Evolutionary conservation across 306 rosid species (phyloP), one percentile per base, ranked within the genome.

Genomic region (Rosa lucieae): DNA sequence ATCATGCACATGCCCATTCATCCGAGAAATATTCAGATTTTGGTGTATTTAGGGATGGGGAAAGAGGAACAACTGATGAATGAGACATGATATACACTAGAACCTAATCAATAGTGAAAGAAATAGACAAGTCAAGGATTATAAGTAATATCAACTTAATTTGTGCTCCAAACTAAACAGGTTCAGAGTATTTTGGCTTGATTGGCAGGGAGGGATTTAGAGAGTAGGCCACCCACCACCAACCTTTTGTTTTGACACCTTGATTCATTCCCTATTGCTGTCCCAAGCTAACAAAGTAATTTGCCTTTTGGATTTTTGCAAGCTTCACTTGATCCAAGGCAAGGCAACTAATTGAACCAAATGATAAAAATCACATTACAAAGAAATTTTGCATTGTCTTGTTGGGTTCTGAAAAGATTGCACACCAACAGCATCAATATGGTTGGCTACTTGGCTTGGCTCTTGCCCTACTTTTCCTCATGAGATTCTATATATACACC

Each of bases 161-260:
- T 1, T 79, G 12, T 74, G 62, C 77, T 79, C 66, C 87, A 76
- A 83, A 81, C 23, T 59, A 23, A 59, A 82, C 71, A 42, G 69
- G 26, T 85, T 78, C 86, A 85, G 85, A 89, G 82, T 78, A 83
- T 74, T 81, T 81, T 84, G 85, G 89, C 86, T 85, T 88, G 88
- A 59, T 59, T 23, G 29, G 85, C 70, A 70, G 82, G 75, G 55
- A 79, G 82, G 6, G 37, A 59, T 10, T 32, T 23, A 58, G 65
- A 80, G 70, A 78, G 92, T 83, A 86, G 91, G 91, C 85, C 90
- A 87, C 87, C 88, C 90, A 89, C 88, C 91, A 89, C 88, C 89
- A 69, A 90, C 75, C 76, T 65, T 65, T 80, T 75, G 3, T 52
- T 9, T 61, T 32, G 58, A 42, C 53, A 76, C 47, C 80, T 83